Conservation (phyloP, 306 rosid species). For the Lupinus albus region DNA sequence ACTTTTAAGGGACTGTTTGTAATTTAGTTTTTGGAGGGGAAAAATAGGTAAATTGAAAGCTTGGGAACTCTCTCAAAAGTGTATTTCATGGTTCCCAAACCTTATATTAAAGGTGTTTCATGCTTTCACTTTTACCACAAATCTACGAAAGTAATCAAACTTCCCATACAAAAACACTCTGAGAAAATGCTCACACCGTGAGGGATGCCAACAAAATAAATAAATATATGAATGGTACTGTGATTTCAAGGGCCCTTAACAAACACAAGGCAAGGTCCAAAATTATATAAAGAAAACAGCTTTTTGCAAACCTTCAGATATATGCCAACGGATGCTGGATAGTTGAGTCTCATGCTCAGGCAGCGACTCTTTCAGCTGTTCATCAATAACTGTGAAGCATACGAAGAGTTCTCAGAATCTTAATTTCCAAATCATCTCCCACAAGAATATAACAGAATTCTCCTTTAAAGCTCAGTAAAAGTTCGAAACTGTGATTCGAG, state of each 20-base stretch:
- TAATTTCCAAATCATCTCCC: conserved; percentile 16
- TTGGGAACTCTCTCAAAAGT: too few species aligned
- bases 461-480: conserved; percentile 14
- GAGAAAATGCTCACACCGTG: conserved; percentile 10
- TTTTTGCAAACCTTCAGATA: conserved; percentile 71
- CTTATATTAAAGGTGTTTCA: background rate
- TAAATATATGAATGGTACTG: background rate
- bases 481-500: conserved; percentile 1
- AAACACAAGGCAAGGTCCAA: background rate
- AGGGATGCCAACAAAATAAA: background rate
- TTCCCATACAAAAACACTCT: background rate
- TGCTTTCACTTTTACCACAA: background rate
- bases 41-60: too few species aligned
- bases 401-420: conserved; percentile 33
- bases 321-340: conserved; percentile 88
- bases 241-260: conserved; percentile 7
- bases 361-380: conserved; percentile 72
- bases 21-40: too few species aligned
- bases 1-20: background rate
- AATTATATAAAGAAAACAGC: conserved; percentile 10
- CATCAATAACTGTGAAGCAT: conserved; percentile 78
- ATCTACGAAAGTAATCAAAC: conserved; percentile 1
- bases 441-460: conserved; percentile 1
- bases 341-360: conserved; percentile 87
- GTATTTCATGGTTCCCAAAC: too few species aligned